A percentile compares a stretch with the other conserved stretches of the same genome.
Conservation (phyloP, 495 filamentous ascomycete species). For the Talaromyces ruber region DNA sequence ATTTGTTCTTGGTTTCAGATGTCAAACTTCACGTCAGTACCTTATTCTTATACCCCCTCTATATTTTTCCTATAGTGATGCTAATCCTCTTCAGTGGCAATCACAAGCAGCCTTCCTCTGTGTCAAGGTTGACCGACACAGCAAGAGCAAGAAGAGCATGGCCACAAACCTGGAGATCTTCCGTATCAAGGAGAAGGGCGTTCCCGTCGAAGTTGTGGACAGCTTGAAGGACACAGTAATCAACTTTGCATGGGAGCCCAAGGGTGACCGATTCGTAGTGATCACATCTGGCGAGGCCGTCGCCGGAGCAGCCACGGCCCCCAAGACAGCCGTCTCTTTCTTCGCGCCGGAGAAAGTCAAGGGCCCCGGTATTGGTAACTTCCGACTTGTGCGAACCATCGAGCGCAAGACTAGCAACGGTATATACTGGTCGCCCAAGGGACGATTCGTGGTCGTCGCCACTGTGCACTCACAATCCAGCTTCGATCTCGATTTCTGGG, state of each 20-base stretch:
- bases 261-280: constrained; percentile 91
- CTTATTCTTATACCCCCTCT: neutral
- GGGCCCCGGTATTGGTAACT: constrained; percentile 70
- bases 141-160: constrained; percentile 95
- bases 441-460: constrained; percentile 86
- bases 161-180: constrained; percentile 98
- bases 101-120: constrained; percentile 88
- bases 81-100: constrained; percentile 54
- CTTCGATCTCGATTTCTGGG: constrained; percentile 95
- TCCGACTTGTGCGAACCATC: constrained; percentile 84
- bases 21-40: constrained; percentile 62
- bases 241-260: constrained; percentile 98
- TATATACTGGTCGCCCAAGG: constrained; percentile 99
- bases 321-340: constrained; percentile 91
- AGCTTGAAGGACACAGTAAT: constrained; percentile 95
- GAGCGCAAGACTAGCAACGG: constrained; percentile 99
- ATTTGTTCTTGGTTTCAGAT: constrained; percentile 95
- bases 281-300: constrained; percentile 88
- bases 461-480: constrained; percentile 85
- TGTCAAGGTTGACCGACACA: constrained; percentile 97
- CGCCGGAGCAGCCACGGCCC: constrained; percentile 69
- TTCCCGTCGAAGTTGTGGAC: constrained; percentile 96
- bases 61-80: constrained; percentile 26
- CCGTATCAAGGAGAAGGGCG: constrained; percentile 90
- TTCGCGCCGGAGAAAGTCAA: constrained; percentile 93